phyloP scores from a whole-genome alignment of 2,329 filamentous ascomycete genomes.

The Teratosphaeria gauchensis region DNA sequence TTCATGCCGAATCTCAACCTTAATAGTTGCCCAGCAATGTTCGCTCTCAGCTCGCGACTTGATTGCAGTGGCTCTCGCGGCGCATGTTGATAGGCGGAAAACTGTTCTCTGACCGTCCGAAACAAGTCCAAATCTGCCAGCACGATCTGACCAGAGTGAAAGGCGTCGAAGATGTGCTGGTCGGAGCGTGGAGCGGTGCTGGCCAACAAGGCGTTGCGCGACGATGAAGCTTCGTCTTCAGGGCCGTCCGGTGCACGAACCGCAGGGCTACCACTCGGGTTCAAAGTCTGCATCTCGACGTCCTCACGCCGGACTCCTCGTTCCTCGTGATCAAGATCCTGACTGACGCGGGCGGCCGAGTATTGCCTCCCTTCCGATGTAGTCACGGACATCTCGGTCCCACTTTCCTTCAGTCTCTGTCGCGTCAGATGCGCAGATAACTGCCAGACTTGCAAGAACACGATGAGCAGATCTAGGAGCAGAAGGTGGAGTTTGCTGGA shows the following conservation, averaged over 20 bases:
- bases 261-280: slow-evolving; percentile 13
- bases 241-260: neutral
- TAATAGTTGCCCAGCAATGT: slow-evolving; percentile 7
- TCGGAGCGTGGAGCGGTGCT: slow-evolving; percentile 13
- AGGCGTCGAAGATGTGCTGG: slow-evolving; percentile 32
- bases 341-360: slow-evolving; percentile 20
- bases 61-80: slow-evolving; percentile 4
- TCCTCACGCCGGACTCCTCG: slow-evolving; percentile 41
- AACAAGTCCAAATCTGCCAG: slow-evolving; percentile 35
- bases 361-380: slow-evolving; percentile 1
- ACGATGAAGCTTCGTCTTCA: slow-evolving; percentile 6
- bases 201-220: slow-evolving; percentile 11
- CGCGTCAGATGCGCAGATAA: slow-evolving; percentile 45
- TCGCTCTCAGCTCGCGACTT: slow-evolving; percentile 2
- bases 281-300: slow-evolving; percentile 31
- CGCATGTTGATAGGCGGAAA: slow-evolving; percentile 28
- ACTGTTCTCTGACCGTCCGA: slow-evolving; percentile 33
- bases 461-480: slow-evolving; percentile 43
- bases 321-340: slow-evolving; percentile 53
- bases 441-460: slow-evolving; percentile 48
- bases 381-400: neutral
- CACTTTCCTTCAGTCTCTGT: slow-evolving; percentile 34
- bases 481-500: slow-evolving; percentile 44
- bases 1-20: slow-evolving; percentile 6
- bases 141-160: slow-evolving; percentile 38